Evolutionary conservation across 192 early-diverging fungal genomes (phyloP).

Genomic region (Backusella macrospora): DNA sequence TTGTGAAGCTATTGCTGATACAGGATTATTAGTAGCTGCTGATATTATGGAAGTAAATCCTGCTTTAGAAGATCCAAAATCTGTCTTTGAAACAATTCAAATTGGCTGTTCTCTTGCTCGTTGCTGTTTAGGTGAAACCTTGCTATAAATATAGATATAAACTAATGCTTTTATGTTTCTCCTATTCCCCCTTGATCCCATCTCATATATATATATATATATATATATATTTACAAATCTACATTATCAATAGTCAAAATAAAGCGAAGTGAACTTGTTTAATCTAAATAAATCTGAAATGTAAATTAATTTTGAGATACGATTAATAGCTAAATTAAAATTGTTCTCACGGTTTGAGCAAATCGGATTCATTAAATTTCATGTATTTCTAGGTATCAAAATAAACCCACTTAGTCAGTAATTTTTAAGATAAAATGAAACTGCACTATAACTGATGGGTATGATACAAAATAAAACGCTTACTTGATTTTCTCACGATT

Average conservation of each 20-base stretch:
- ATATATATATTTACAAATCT: background rate
- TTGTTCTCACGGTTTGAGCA: too few species aligned
- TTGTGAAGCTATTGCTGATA: slow-evolving; percentile 88
- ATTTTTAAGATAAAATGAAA: too few species aligned
- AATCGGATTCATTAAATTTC: too few species aligned
- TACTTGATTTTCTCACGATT: too few species aligned
- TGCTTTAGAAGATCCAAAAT: slow-evolving; percentile 71
- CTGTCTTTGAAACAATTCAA: slow-evolving; percentile 81
- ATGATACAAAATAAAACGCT: too few species aligned
- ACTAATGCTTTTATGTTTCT: background rate
- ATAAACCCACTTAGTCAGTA: background rate
- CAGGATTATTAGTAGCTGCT: slow-evolving; percentile 85
- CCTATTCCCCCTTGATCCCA: background rate
- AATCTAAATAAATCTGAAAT: too few species aligned
- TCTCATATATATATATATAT: background rate
- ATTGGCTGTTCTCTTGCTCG: slow-evolving; percentile 90
- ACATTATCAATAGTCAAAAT: too few species aligned
- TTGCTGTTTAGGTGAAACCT: slow-evolving; percentile 82
- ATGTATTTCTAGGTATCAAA: too few species aligned
- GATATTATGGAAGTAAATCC: slow-evolving; percentile 98
- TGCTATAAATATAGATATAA: slow-evolving; percentile 52
- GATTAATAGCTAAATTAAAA: too few species aligned
- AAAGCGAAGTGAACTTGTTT: too few species aligned
- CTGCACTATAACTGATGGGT: too few species aligned
- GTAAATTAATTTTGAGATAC: too few species aligned